These are phyloP conservation scores for Fomitopsis serialis DNA, from an alignment of 768 basidiomycete genomes.

Conservation along the genomic window DNA sequence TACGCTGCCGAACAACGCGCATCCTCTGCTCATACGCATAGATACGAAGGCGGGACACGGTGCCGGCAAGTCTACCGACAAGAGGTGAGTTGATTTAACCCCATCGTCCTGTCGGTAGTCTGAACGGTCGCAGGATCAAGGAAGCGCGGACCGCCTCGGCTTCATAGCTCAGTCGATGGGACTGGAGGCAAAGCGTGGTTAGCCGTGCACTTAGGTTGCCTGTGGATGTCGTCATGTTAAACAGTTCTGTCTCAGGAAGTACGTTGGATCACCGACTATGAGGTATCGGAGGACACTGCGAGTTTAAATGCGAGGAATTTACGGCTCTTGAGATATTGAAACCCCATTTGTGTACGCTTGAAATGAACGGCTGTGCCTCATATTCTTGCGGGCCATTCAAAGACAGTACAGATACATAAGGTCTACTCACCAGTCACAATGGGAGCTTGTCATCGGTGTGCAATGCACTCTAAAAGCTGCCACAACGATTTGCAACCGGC, in stretches of 20 bases:
- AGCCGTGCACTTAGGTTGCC: neutral
- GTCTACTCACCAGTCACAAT: no score
- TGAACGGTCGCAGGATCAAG: constrained; percentile 45
- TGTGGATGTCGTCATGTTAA: no score
- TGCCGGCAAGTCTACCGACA: constrained; percentile 70
- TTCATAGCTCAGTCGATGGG: constrained; percentile 69
- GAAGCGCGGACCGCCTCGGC: constrained; percentile 77
- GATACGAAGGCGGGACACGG: constrained; percentile 82
- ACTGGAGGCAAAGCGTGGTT: constrained; percentile 21
- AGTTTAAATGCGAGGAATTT: no score
- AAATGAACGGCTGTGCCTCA: no score
- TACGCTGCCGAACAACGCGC: constrained; percentile 52
- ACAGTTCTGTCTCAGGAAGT: neutral
- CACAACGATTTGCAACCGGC: no score
- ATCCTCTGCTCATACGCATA: constrained; percentile 72
- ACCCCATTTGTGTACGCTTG: no score
- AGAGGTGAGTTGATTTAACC: constrained; percentile 38
- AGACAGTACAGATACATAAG: no score
- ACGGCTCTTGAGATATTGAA: no score
- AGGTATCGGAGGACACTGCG: no score
- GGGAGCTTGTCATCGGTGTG: no score
- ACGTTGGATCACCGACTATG: neutral
- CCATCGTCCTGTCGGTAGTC: neutral
- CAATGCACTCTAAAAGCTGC: no score
- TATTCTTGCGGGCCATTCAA: no score